Evolutionary conservation across 2,329 filamentous ascomycete genomes (phyloP), one percentile per base, ranked within the genome.

Genomic region (Corynespora cassiicola): DNA sequence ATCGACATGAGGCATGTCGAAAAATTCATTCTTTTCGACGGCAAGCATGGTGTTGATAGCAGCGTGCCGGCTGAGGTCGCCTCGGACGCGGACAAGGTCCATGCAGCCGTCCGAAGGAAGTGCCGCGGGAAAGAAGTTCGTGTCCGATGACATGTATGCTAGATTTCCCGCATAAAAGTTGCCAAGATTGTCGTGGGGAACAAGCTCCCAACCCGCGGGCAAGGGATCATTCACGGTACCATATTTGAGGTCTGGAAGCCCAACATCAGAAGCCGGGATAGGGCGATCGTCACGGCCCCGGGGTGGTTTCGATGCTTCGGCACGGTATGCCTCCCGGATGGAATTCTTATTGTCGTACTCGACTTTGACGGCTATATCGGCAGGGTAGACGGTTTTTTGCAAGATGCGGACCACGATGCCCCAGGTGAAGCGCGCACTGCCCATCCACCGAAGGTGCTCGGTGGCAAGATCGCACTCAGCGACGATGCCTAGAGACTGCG

Each of bases 151-250:
- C 89, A 99, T 92, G 68, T 87, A 95, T 16, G 87, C 84, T 86
- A 97, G 95, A 65, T 96, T 99, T 46, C 94, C 94, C 20, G 86
- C 88, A 70, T 95, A 97, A 66, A 99, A 95, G 59, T 89, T 96
- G 30, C 90, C 90, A 38, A 99, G 75, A 19, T 86, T 88, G 47
- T 94, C 83, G 47, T 87, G 80, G 1, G 87, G 81, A 3, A 87
- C 72, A 14, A 86, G 72, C 45, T 87, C 78, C 90, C 94, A 99
- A 29, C 81, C 86, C 2, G 80, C 72, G 0, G 90, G 91, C 1
- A 97, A 65, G 11, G 85, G 77, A 53, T 95, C 89, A 34, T 82
- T 81, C 42, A 94, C 74, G 0, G 88, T 92, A 32, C 94, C 94
- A 57, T 88, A 95, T 55, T 81, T 79, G 23, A 97, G 73, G 5